Conservation (phyloP, 2,329 filamentous ascomycete genomes). For the Penicillium sclerotigenum region DNA sequence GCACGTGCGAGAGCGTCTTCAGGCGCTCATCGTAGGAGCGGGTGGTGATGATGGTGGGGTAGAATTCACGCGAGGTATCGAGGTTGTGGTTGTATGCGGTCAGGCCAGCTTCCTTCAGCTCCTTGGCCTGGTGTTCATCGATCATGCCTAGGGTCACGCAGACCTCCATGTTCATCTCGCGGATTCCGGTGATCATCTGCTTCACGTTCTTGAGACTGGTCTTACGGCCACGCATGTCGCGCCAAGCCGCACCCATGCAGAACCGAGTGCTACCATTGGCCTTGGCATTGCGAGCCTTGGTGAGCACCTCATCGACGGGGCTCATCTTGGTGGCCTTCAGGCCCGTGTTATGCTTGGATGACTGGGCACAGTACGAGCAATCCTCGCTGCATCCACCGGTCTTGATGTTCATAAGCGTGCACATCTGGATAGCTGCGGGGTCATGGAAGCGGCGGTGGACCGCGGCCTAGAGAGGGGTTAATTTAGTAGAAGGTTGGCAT, state of each 20-base stretch:
- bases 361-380: slow-evolving; percentile 90
- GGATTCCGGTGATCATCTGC: slow-evolving; percentile 78
- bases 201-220: slow-evolving; percentile 79
- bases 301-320: slow-evolving; percentile 75
- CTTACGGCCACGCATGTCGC: slow-evolving; percentile 89
- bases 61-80: slow-evolving; percentile 85
- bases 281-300: slow-evolving; percentile 71
- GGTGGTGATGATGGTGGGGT: slow-evolving; percentile 81
- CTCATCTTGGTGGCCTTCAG: slow-evolving; percentile 77
- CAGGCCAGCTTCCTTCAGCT: slow-evolving; percentile 77
- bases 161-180: slow-evolving; percentile 79
- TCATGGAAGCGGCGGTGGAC: slow-evolving; percentile 84
- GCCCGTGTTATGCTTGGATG: slow-evolving; percentile 73
- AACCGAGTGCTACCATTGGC: slow-evolving; percentile 85
- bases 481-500: slow-evolving; percentile 1
- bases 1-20: slow-evolving; percentile 72
- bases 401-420: slow-evolving; percentile 96
- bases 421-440: slow-evolving; percentile 81
- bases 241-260: slow-evolving; percentile 93
- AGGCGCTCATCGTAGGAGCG: slow-evolving; percentile 83
- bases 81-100: slow-evolving; percentile 95
- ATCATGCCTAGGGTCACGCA: slow-evolving; percentile 97
- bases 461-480: slow-evolving; percentile 54
- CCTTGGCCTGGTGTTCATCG: slow-evolving; percentile 72
- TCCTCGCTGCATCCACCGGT: slow-evolving; percentile 89